phyloP scores from a whole-genome alignment of 805 yeast species.

The Candida argentea region DNA sequence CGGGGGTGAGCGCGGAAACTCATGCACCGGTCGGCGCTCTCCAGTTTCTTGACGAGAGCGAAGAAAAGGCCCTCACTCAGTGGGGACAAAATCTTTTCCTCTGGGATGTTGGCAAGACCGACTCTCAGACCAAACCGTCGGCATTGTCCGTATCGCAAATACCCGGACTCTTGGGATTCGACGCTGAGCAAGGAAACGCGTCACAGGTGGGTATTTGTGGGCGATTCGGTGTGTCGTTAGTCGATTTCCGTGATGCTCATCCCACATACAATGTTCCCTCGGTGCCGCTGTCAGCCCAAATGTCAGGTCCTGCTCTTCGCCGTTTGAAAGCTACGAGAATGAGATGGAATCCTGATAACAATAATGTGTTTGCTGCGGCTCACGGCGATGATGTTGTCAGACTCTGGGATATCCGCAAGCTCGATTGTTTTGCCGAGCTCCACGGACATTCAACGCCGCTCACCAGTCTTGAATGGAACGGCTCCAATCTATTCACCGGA shows the following conservation, averaged over 20 bases:
- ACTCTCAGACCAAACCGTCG: constrained; percentile 21
- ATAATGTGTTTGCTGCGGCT: constrained; percentile 55
- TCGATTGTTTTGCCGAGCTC: constrained; percentile 42
- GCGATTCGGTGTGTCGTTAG: constrained; percentile 61
- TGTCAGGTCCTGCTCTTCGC: constrained; percentile 1
- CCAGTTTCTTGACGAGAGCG: constrained; percentile 19
- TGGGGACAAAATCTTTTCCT: constrained; percentile 63
- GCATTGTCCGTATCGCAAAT: constrained; percentile 49
- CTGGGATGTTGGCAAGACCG: constrained; percentile 63
- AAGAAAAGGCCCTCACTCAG: constrained; percentile 44
- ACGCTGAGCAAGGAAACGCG: constrained; percentile 25
- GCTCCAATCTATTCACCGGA: constrained; percentile 44
- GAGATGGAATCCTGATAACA: constrained; percentile 52
- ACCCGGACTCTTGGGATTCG: constrained; percentile 42
- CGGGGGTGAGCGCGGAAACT: constrained; percentile 7
- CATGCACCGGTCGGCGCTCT: constrained; percentile 17
- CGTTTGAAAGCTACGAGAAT: constrained; percentile 30
- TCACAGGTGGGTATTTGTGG: constrained; percentile 48
- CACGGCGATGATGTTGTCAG: constrained; percentile 47
- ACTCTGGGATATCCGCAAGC: constrained; percentile 69
- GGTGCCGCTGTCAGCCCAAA: constrained; percentile 17
- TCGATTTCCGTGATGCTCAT: constrained; percentile 47
- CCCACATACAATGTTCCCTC: neutral
- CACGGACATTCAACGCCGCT: constrained; percentile 47
- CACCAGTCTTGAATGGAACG: constrained; percentile 52